phyloP scores from a whole-genome alignment of 1,284 basidiomycete genomes.

The Fistulina hepatica region DNA sequence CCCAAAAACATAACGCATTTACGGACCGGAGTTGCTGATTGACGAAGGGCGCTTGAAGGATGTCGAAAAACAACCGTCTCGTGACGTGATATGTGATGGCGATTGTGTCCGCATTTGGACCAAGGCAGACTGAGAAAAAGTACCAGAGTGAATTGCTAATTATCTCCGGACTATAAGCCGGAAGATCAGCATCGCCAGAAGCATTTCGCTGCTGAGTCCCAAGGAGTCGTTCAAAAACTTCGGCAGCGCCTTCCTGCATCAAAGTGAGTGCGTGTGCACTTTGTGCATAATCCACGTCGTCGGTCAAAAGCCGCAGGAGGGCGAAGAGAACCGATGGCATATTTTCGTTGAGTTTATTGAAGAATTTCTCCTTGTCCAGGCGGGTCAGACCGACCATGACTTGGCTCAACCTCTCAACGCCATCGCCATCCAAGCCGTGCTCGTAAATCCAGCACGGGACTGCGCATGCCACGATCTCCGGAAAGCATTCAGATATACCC shows the following conservation, averaged over 20 bases:
- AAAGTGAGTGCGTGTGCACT: conserved; percentile 30
- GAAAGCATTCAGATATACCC: conserved; percentile 56
- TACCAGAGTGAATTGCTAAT: conserved; percentile 9
- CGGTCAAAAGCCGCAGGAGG: not conserved
- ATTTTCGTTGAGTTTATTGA: not conserved
- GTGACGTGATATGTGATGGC: conserved; percentile 68
- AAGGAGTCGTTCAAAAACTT: conserved; percentile 2
- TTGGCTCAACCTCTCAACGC: too few species aligned
- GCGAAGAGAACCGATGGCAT: not conserved
- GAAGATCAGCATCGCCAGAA: too few species aligned
- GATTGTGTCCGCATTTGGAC: conserved; percentile 29
- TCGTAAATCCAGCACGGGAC: conserved; percentile 38
- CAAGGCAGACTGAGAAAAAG: conserved; percentile 13
- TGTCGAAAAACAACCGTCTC: conserved; percentile 58
- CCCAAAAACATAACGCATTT: conserved; percentile 64
- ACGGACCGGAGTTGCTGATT: conserved; percentile 79
- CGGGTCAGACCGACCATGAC: not conserved
- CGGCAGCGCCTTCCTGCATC: not conserved
- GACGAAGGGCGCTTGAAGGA: conserved; percentile 65
- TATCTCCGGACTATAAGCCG: not conserved
- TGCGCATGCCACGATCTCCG: conserved; percentile 58
- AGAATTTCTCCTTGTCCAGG: not conserved
- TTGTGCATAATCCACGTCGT: not conserved
- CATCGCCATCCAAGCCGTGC: too few species aligned
- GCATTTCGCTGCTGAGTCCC: not conserved